Evolutionary conservation across 306 rosid genomes (phyloP), one percentile per base, ranked within the genome.

Genomic region (Carpinus fangiana): DNA sequence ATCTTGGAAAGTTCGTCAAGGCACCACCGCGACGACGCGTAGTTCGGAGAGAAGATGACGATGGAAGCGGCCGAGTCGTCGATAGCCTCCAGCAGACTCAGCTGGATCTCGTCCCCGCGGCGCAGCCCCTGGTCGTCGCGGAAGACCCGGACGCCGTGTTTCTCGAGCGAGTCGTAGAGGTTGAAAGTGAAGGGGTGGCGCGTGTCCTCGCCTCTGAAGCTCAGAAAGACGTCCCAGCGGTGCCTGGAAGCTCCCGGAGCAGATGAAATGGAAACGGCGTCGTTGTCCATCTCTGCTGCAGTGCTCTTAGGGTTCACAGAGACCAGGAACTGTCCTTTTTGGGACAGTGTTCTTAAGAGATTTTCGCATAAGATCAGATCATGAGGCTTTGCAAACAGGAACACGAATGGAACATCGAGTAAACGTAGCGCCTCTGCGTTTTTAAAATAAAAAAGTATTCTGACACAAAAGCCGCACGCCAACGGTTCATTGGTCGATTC

Each of bases 161-260:
- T 2, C 1, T 72, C 6, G 14, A 81, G 79, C 0, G 77, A 43
- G 4, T 79, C 14, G 74, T 82, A 82, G 17, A 87, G 80, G 8
- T 20, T 28, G 5, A 21, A 71, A 3, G 80, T 79, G 79, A 84
- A 76, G 47, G 11, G 0, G 6, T 59, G 7, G 64, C 85, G 88
- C 2, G 86, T 82, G 47, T 87, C 88, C 16, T 31, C 47, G 17
- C 88, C 90, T 55, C 90, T 70, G 73, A 87, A 87, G 73, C 90
- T 87, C 53, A 87, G 43, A 74, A 84, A 87, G 26, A 87, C 88
- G 59, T 82, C 85, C 79, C 85, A 82, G 0, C 57, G 66, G 26
- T 73, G 75, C 66, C 85, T 53, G 55, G 56, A 73, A n/a, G 36
- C 82, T 46, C 61, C 85, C 16, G 64, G 51, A 20, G 85, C 47